Percentiles rank a stretch among this genome's conserved stretches.
These are phyloP conservation scores for Calendula officinalis DNA, from an alignment of 129 eudicot genomes.

Conservation along the genomic window DNA sequence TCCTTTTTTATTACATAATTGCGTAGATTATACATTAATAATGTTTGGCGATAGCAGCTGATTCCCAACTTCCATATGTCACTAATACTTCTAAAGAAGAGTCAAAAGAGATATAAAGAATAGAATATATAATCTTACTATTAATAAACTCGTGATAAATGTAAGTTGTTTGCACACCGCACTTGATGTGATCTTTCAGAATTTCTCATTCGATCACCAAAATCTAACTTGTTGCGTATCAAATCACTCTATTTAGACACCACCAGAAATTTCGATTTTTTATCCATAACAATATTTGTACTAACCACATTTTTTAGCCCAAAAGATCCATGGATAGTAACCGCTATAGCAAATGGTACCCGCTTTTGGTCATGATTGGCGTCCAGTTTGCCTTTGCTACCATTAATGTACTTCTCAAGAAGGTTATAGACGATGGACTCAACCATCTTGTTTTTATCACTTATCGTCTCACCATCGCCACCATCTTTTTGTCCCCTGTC, in stretches of 20 bases:
- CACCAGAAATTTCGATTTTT: slow-evolving; percentile 3
- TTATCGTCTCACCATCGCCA: slow-evolving; percentile 52
- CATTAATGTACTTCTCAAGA: slow-evolving; percentile 62
- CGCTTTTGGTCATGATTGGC: slow-evolving; percentile 46
- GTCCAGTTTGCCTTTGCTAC: slow-evolving; percentile 47
- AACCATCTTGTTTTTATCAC: slow-evolving; percentile 59
- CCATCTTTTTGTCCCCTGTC: slow-evolving; percentile 56
- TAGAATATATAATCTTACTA: slow-evolving; percentile 22
- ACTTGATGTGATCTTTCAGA: slow-evolving; percentile 31
- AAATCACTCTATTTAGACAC: slow-evolving; percentile 38
- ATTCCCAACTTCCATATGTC: slow-evolving; percentile 17
- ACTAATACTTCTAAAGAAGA: slow-evolving; percentile 1
- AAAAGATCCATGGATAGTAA: slow-evolving; percentile 31
- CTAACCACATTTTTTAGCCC: slow-evolving; percentile 6
- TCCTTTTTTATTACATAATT: slow-evolving; percentile 1
- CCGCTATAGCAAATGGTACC: slow-evolving; percentile 43
- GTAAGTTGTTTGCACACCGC: slow-evolving; percentile 28
- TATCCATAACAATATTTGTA: not conserved
- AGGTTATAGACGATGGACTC: slow-evolving; percentile 50
- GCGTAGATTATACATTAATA: slow-evolving; percentile 13
- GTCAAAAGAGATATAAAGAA: slow-evolving; percentile 36
- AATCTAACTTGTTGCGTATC: slow-evolving; percentile 24
- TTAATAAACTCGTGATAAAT: slow-evolving; percentile 30
- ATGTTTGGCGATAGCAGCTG: slow-evolving; percentile 29
- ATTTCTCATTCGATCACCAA: slow-evolving; percentile 27